Evolutionary conservation across 805 yeast species (phyloP).

Genomic region (Tetrapisispora pingtungensis): DNA sequence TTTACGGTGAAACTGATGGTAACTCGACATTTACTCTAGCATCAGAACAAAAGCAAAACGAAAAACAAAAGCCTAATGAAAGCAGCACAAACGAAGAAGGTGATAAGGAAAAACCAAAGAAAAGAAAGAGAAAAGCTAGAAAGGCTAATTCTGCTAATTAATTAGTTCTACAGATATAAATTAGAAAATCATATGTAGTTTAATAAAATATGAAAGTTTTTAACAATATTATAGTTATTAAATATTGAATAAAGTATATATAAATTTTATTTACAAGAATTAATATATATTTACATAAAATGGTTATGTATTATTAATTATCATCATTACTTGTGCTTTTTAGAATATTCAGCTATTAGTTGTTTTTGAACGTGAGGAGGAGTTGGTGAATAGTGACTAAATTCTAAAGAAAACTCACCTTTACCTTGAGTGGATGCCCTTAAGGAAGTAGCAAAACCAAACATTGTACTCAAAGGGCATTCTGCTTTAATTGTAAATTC

Average conservation of each 20-base stretch:
- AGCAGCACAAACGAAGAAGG: neutral
- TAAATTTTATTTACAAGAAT: slow-evolving; percentile 2
- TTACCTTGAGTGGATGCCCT: slow-evolving; percentile 98
- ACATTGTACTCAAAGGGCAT: slow-evolving; percentile 92
- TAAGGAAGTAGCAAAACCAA: slow-evolving; percentile 89
- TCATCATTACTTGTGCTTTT: slow-evolving; percentile 36
- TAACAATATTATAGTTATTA: too few species aligned
- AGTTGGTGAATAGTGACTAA: slow-evolving; percentile 84
- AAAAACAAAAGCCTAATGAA: neutral
- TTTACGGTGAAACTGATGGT: slow-evolving; percentile 49
- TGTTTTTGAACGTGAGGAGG: slow-evolving; percentile 84
- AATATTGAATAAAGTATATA: neutral
- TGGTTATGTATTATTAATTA: neutral
- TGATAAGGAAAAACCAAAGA: slow-evolving; percentile 1
- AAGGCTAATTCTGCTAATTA: neutral
- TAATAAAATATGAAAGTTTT: too few species aligned
- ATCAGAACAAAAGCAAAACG: slow-evolving; percentile 1
- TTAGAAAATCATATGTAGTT: too few species aligned
- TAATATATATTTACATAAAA: neutral
- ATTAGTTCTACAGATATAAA: too few species aligned
- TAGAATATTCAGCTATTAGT: slow-evolving; percentile 72
- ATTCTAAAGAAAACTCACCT: slow-evolving; percentile 94
- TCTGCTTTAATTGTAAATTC: slow-evolving; percentile 91
- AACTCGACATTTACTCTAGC: slow-evolving; percentile 7
- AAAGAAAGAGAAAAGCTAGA: slow-evolving; percentile 1